Evolutionary conservation across 106 monocot species (phyloP).

Genomic region (Iris macrosiphon): DNA sequence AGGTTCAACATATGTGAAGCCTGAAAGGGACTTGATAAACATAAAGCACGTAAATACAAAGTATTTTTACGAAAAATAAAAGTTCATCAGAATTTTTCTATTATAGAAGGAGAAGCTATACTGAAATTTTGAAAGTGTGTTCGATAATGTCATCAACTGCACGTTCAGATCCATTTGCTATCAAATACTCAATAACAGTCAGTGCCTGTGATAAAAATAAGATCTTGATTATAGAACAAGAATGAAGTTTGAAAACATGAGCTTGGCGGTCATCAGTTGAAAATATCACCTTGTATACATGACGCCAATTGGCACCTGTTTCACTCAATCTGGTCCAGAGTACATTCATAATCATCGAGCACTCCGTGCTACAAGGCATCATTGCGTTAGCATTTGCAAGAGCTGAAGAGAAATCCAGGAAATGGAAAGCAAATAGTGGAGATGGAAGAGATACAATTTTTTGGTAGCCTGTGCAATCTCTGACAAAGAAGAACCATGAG

Average conservation of each 20-base stretch:
- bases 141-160: slow-evolving; percentile 88
- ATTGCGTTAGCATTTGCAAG: neutral
- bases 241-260: neutral
- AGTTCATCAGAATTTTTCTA: neutral
- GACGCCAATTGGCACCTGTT: slow-evolving; percentile 73
- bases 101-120: slow-evolving; percentile 21
- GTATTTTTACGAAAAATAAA: neutral
- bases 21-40: slow-evolving; percentile 65
- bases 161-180: slow-evolving; percentile 91
- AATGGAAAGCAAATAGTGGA: neutral
- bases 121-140: slow-evolving; percentile 69
- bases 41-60: neutral
- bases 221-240: neutral
- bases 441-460: slow-evolving; percentile 51
- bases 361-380: slow-evolving; percentile 53
- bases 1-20: slow-evolving; percentile 86
- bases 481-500: slow-evolving; percentile 86
- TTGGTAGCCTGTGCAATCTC: slow-evolving; percentile 84
- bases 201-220: slow-evolving; percentile 50
- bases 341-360: slow-evolving; percentile 86
- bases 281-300: slow-evolving; percentile 77
- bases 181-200: slow-evolving; percentile 82
- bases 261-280: neutral
- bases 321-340: slow-evolving; percentile 80
- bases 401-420: neutral